These are phyloP conservation scores for Mitragyna speciosa DNA, from an alignment of 257 asterid genomes.

Conservation along the genomic window DNA sequence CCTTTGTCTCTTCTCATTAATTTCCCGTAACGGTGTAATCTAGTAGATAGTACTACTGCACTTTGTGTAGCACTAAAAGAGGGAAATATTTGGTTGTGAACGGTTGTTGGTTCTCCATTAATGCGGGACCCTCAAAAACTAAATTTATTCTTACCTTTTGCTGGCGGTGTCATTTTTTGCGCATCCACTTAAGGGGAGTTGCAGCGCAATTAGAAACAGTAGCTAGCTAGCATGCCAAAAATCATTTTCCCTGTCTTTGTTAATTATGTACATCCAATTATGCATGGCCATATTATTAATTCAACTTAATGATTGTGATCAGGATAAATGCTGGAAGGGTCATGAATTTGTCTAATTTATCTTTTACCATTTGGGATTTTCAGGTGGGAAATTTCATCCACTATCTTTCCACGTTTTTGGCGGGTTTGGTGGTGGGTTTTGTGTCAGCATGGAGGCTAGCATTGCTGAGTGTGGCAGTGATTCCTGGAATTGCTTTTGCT, in stretches of 20 bases:
- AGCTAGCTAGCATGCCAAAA: slow-evolving; percentile 11
- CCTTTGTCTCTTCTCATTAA: not conserved
- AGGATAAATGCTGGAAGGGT: not conserved
- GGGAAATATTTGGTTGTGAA: slow-evolving; percentile 24
- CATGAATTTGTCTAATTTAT: not conserved
- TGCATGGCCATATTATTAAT: not conserved
- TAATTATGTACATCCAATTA: slow-evolving; percentile 2
- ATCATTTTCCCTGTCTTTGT: slow-evolving; percentile 9
- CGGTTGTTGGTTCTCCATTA: slow-evolving; percentile 38
- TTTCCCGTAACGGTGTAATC: slow-evolving; percentile 40
- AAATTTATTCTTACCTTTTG: slow-evolving; percentile 12
- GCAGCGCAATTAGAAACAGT: slow-evolving; percentile 12
- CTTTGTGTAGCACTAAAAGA: slow-evolving; percentile 25
- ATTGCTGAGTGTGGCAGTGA: slow-evolving; percentile 92
- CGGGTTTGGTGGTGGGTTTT: slow-evolving; percentile 98
- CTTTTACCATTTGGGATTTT: not conserved
- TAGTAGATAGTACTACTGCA: slow-evolving; percentile 8
- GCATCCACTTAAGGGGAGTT: not conserved
- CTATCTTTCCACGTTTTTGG: slow-evolving; percentile 93
- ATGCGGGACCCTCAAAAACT: slow-evolving; percentile 30
- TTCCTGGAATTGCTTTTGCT: slow-evolving; percentile 97
- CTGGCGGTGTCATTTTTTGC: slow-evolving; percentile 5
- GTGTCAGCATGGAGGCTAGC: slow-evolving; percentile 98
- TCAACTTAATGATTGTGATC: slow-evolving; percentile 2
- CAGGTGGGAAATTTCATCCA: slow-evolving; percentile 98